Conservation (phyloP, 2,329 filamentous ascomycete genomes). For the Aciculosporium take region DNA sequence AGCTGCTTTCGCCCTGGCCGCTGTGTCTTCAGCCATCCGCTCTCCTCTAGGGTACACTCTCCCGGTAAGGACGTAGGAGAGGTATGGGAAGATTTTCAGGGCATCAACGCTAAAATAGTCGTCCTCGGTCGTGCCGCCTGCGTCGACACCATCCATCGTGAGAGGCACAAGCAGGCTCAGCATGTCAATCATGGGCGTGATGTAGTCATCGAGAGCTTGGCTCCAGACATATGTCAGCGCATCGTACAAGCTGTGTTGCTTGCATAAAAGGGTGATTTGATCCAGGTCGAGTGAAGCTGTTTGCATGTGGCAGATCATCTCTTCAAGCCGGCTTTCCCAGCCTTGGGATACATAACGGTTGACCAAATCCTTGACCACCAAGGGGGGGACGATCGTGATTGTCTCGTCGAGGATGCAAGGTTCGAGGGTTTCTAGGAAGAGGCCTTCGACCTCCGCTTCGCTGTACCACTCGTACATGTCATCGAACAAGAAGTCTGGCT, state of each 20-base stretch:
- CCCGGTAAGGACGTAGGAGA: conserved; percentile 82
- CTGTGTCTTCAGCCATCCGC: conserved; percentile 55
- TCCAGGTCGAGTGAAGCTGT: conserved; percentile 87
- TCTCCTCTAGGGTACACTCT: conserved; percentile 83
- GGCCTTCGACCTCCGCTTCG: conserved; percentile 53
- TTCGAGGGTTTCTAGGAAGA: conserved; percentile 82
- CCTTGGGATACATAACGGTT: conserved; percentile 64
- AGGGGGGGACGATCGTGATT: conserved; percentile 63
- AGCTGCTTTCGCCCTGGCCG: conserved; percentile 66
- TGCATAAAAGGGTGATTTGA: conserved; percentile 80
- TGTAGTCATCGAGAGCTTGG: conserved; percentile 72
- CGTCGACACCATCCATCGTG: conserved; percentile 40
- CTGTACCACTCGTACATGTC: conserved; percentile 86
- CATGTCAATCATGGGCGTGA: conserved; percentile 79
- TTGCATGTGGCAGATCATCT: conserved; percentile 87
- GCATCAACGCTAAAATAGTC: conserved; percentile 56
- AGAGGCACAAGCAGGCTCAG: conserved; percentile 50
- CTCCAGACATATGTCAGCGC: conserved; percentile 97
- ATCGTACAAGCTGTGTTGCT: conserved; percentile 83
- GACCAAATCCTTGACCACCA: conserved; percentile 75
- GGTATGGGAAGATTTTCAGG: conserved; percentile 84
- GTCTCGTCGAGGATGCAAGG: conserved; percentile 70
- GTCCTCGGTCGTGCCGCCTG: conserved; percentile 40
- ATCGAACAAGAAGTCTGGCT: conserved; percentile 77
- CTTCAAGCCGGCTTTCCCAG: conserved; percentile 67